Conservation (phyloP, 352 stramenopile genomes). For the Globisporangium emineosum region DNA sequence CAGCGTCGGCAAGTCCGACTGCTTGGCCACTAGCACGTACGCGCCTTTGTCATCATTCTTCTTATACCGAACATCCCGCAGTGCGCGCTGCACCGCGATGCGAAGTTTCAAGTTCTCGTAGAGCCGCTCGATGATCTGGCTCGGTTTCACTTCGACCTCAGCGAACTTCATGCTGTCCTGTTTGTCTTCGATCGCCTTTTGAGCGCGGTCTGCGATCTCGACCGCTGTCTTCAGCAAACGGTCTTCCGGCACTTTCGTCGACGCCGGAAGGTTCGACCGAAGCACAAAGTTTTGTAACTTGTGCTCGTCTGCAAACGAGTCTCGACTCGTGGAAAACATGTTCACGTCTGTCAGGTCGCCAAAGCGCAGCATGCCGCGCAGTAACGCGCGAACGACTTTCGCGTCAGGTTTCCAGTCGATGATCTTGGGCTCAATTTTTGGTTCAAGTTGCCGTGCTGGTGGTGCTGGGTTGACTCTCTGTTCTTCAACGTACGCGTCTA, state of each 20-base stretch:
- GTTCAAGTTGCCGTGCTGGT: slow-evolving; percentile 39
- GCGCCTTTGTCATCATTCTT: slow-evolving; percentile 49
- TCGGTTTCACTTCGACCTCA: slow-evolving; percentile 74
- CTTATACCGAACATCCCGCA: slow-evolving; percentile 43
- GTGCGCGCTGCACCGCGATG: slow-evolving; percentile 72
- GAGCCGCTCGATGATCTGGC: slow-evolving; percentile 74
- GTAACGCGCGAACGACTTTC: slow-evolving; percentile 66
- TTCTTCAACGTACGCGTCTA: slow-evolving; percentile 27
- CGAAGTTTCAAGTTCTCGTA: slow-evolving; percentile 87
- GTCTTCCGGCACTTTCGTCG: slow-evolving; percentile 58
- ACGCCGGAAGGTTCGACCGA: slow-evolving; percentile 48
- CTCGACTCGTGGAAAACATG: slow-evolving; percentile 37
- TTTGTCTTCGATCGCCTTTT: slow-evolving; percentile 51
- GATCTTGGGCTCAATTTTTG: slow-evolving; percentile 34
- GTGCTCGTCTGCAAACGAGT: slow-evolving; percentile 74
- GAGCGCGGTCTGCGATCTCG: slow-evolving; percentile 59
- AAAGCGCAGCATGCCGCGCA: slow-evolving; percentile 72
- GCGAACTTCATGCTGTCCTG: slow-evolving; percentile 75
- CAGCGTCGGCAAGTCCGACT: slow-evolving; percentile 62
- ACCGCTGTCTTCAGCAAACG: slow-evolving; percentile 49
- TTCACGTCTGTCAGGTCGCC: slow-evolving; percentile 75
- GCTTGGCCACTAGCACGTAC: slow-evolving; percentile 71
- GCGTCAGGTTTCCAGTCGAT: slow-evolving; percentile 47
- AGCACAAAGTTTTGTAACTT: slow-evolving; percentile 75
- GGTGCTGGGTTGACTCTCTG: slow-evolving; percentile 14